Percentiles rank a stretch among this genome's conserved stretches.
These are phyloP conservation scores for Lentinula novae-zelandiae DNA, from an alignment of 1,284 basidiomycete species.

Conservation along the genomic window DNA sequence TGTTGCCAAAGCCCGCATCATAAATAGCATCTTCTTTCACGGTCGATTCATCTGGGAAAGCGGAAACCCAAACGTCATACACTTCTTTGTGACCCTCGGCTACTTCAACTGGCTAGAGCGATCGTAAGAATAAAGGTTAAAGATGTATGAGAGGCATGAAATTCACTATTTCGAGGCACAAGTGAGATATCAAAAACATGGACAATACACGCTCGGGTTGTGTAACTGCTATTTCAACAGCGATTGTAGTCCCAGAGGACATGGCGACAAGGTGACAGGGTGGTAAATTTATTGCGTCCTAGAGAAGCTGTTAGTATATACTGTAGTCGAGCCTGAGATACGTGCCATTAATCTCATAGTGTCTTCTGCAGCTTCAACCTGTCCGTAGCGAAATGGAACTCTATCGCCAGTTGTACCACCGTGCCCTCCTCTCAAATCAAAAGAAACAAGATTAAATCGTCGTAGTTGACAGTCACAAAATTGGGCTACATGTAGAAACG, in stretches of 20 bases:
- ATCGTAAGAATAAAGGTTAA: background rate
- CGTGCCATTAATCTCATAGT: conserved; percentile 12
- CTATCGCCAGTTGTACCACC: conserved; percentile 11
- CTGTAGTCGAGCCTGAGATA: background rate
- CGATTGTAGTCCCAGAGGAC: conserved; percentile 14
- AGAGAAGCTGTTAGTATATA: background rate
- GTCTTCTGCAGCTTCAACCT: conserved; percentile 14
- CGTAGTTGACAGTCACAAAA: conserved; percentile 14
- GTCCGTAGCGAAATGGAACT: conserved; percentile 8
- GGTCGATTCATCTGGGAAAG: background rate
- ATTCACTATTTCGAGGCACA: conserved; percentile 14
- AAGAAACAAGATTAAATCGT: conserved; percentile 15
- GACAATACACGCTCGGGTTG: conserved; percentile 11
- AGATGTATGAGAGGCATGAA: background rate
- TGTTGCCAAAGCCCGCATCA: conserved; percentile 11
- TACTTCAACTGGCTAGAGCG: conserved; percentile 10
- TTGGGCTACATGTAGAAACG: conserved; percentile 9
- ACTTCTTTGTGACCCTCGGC: conserved; percentile 13
- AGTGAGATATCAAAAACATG: conserved; percentile 14
- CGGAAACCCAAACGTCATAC: conserved; percentile 5
- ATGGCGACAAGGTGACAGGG: conserved; percentile 14
- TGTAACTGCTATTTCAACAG: conserved; percentile 11
- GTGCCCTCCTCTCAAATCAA: conserved; percentile 15
- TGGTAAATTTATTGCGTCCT: conserved; percentile 14
- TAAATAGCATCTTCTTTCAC: background rate